Conservation (phyloP, 1,284 basidiomycete genomes). For the Heterobasidion occidentale region DNA sequence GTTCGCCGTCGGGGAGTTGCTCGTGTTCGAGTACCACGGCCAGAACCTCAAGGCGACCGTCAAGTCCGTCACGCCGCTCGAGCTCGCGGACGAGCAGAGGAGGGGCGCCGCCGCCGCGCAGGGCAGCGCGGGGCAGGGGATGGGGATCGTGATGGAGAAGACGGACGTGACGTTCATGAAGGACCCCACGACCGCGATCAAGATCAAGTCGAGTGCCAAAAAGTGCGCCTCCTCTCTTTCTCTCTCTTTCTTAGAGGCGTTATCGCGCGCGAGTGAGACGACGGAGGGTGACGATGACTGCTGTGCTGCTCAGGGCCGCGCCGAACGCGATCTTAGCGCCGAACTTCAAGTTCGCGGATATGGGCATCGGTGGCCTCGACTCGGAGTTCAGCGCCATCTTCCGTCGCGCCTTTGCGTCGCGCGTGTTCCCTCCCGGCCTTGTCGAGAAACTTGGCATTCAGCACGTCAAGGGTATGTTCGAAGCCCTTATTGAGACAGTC, state of each 20-base stretch:
- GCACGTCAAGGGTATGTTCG: constrained; percentile 84
- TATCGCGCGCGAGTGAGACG: neutral
- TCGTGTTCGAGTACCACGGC: constrained; percentile 90
- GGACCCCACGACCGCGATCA: constrained; percentile 74
- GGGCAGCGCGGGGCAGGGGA: constrained; percentile 21
- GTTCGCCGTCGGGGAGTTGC: constrained; percentile 66
- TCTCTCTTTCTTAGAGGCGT: neutral
- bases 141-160: constrained; percentile 84
- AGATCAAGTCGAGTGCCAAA: constrained; percentile 89
- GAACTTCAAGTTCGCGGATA: constrained; percentile 99
- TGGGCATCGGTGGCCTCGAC: constrained; percentile 99
- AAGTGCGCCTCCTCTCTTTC: constrained; percentile 41
- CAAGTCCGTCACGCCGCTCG: constrained; percentile 59
- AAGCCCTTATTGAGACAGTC: neutral
- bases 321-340: constrained; percentile 95
- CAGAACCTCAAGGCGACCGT: constrained; percentile 76
- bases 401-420: constrained; percentile 95
- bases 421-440: constrained; percentile 94
- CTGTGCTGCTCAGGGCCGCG: constrained; percentile 49
- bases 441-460: constrained; percentile 98
- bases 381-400: constrained; percentile 95
- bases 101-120: constrained; percentile 22
- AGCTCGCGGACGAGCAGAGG: constrained; percentile 56
- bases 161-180: constrained; percentile 90
- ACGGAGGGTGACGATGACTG: no score